Evolutionary conservation across 768 basidiomycete species (phyloP), one percentile per base, ranked within the genome.

Genomic region (Boletus vinaceobasis): DNA sequence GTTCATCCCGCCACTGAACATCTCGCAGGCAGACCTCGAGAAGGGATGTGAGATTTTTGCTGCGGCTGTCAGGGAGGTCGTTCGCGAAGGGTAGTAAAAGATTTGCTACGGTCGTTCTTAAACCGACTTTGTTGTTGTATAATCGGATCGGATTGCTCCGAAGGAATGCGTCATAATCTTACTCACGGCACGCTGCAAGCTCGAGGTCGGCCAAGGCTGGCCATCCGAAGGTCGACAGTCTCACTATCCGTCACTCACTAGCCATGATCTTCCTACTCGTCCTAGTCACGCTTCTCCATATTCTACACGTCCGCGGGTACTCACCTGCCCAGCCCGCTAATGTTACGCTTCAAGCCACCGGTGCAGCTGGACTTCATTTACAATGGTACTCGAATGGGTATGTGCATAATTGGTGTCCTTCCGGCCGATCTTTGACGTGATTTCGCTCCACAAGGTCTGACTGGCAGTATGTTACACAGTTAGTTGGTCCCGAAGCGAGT

Each of bases 1-100:
- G 65, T 97, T 98, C 77, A 98, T 98, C 64, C 96, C 96, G 5
- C 83, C 96, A 15, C 71, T 98, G 63, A 95, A 92, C 66, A 82
- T 96, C 58, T 81, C 79, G 23, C 71, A 82, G 70, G 81, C 78
- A 67, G 92, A 98, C 67, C 73, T 97, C 75, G 77, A 72, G 62
- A 83, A 84, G 66, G 89, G 89, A 0, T 76, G 75, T 54, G 64
- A 69, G 37, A 84, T 90, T 27, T 91, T 92, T 68, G 75, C 64
- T 33, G 79, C 88, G 65, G 83, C 89, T 9, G 80, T 93, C 13
- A 77, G 79, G 67, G 87, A 90, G 60, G 86, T 88, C 45, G 73
- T 88, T 2, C 73, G 63, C 27, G 84, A 75, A 51, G 73, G 64
- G 3, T 73, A 29, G 3, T 73, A 29, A 46, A 13, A 5, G 7